phyloP scores from a whole-genome alignment of 2,329 filamentous ascomycete species.

The Aspergillus pseudotamarii region DNA sequence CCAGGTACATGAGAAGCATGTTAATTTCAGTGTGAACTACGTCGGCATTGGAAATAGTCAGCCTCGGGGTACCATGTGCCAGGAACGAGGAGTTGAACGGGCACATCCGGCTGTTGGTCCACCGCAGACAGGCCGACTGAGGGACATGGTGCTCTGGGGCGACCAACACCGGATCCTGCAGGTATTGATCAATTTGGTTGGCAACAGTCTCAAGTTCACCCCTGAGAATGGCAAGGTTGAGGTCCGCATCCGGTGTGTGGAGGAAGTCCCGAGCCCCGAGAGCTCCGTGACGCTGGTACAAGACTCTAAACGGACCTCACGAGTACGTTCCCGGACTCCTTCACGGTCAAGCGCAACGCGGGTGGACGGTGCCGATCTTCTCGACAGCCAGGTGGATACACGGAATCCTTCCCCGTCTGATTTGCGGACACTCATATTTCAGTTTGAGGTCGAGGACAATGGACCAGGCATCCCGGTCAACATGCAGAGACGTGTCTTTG shows the following conservation, averaged over 20 bases:
- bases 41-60: constrained; percentile 52
- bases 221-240: constrained; percentile 73
- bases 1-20: constrained; percentile 78
- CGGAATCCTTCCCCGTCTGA: constrained; percentile 55
- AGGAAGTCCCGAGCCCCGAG: constrained; percentile 17
- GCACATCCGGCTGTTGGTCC: constrained; percentile 62
- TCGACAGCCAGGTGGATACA: constrained; percentile 22
- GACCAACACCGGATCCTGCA: constrained; percentile 89
- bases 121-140: constrained; percentile 67
- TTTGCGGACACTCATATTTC: constrained; percentile 71
- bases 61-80: constrained; percentile 27
- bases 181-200: constrained; percentile 78
- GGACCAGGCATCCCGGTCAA: constrained; percentile 81
- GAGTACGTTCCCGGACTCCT: constrained; percentile 33
- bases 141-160: constrained; percentile 89
- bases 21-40: constrained; percentile 73
- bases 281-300: constrained; percentile 49
- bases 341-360: constrained; percentile 17
- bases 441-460: constrained; percentile 87
- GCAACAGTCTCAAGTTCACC: constrained; percentile 91
- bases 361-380: neutral
- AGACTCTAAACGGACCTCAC: constrained; percentile 32
- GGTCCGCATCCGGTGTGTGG: constrained; percentile 72
- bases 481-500: constrained; percentile 82
- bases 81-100: constrained; percentile 24